These are phyloP conservation scores for Leptographium radiaticola DNA, from an alignment of 2,329 filamentous ascomycete genomes.

Conservation along the genomic window DNA sequence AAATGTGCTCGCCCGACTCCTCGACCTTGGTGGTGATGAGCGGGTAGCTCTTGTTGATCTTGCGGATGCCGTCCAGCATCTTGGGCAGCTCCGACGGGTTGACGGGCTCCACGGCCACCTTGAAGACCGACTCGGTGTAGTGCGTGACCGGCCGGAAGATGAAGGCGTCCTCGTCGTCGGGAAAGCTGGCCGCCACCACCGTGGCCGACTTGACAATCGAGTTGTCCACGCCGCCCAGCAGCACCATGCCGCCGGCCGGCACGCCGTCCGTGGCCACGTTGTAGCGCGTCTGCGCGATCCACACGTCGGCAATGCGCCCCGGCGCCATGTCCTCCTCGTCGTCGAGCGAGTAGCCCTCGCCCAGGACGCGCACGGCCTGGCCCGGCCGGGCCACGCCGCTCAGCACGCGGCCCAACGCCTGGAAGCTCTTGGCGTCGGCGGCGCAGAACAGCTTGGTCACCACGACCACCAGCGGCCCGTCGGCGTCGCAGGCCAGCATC, in stretches of 20 bases:
- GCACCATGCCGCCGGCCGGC: constrained; percentile 83
- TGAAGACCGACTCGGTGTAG: constrained; percentile 95
- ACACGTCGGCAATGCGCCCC: constrained; percentile 73
- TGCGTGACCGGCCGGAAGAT: constrained; percentile 90
- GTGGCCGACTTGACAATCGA: constrained; percentile 97
- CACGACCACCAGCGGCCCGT: constrained; percentile 84
- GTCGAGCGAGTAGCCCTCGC: constrained; percentile 89
- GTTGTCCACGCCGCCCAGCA: constrained; percentile 90
- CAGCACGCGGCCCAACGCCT: constrained; percentile 82
- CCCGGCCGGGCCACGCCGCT: constrained; percentile 80
- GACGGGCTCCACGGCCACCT: constrained; percentile 94
- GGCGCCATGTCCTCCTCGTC: constrained; percentile 95
- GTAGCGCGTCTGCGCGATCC: constrained; percentile 85
- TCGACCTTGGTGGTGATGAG: constrained; percentile 94
- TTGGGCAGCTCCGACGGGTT: constrained; percentile 96
- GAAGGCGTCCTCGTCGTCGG: constrained; percentile 82
- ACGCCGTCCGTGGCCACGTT: constrained; percentile 85
- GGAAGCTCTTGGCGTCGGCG: constrained; percentile 78
- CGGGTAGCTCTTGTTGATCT: constrained; percentile 96
- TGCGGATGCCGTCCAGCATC: constrained; percentile 93
- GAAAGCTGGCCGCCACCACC: constrained; percentile 64
- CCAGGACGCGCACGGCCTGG: constrained; percentile 76
- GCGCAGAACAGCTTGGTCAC: constrained; percentile 90
- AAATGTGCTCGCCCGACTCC: constrained; percentile 90
- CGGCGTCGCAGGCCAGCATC: constrained; percentile 73